Evolutionary conservation across 306 rosid species (phyloP), one percentile per base, ranked within the genome.

Genomic region (Prunus mongolica): DNA sequence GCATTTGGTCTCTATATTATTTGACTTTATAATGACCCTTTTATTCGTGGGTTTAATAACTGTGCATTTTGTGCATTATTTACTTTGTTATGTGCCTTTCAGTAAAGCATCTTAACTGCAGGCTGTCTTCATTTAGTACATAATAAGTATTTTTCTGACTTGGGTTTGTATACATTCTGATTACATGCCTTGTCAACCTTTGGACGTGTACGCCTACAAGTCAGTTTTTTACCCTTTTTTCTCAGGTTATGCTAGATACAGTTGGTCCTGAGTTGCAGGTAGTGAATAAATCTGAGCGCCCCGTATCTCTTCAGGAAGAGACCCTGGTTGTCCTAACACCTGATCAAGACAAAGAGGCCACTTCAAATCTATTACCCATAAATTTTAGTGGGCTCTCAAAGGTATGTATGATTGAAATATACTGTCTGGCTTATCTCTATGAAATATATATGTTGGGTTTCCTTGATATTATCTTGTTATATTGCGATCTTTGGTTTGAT

Each of bases 231-330:
- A 67, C 71, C 82, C 56, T 14, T 56, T 27, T 84, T 78, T 73
- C 60, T 47, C 87, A 94, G 98, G 88, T 94, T 81, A 90, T 94
- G 98, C 86, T 94, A 68, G 98, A 94, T 73, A 89, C 93, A 9
- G 88, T 77, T 76, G 98, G 98, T 79, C 94, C 98, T 10, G 97
- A 94, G 79, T 78, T 94, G 85, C 97, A 87, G 74, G 91, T 94
- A 20, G 85, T 87, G 58, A 94, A 88, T 80, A 90, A 82, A 87
- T 80, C 90, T 4, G 94, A 82, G 70, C 83, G 24, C 9, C 87
- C 96, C 25, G 85, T 94, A 73, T 64, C 87, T 72, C 98, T 94
- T 71, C 66, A 86, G 88, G 97, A 41, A 76, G 97, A 88, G 72
- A 84, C 87, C 67, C 69, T 81, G 20, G 84, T 92, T 57, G 86